Evolutionary conservation across 2,329 filamentous ascomycete genomes (phyloP).

Genomic region (Metarhizium robertsii): DNA sequence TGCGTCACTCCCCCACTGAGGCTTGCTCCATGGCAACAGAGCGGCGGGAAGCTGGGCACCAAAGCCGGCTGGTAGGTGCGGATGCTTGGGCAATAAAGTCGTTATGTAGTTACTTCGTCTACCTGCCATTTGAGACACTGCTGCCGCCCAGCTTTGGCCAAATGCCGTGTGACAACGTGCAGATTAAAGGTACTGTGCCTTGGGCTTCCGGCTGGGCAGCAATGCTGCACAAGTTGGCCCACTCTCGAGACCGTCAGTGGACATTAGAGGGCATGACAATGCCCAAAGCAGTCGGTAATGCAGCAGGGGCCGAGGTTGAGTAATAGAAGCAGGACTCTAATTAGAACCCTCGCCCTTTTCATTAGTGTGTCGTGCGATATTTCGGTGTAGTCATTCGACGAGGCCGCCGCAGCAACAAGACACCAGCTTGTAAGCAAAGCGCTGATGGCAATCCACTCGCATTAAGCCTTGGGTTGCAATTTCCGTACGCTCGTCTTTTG

Average conservation of each 20-base stretch:
- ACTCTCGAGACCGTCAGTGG: neutral
- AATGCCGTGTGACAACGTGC: neutral
- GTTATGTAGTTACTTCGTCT: neutral
- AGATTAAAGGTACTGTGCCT: neutral
- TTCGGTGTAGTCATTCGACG: neutral
- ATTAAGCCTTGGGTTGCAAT: neutral
- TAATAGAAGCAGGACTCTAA: neutral
- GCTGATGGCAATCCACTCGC: neutral
- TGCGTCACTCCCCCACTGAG: neutral
- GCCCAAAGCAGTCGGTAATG: neutral
- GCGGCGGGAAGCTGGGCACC: neutral
- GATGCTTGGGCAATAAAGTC: neutral
- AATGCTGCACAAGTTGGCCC: slow-evolving; percentile 4
- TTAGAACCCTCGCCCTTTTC: neutral
- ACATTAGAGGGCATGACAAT: neutral
- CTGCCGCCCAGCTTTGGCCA: neutral
- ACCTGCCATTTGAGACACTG: neutral
- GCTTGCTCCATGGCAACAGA: neutral
- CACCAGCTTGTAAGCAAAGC: neutral
- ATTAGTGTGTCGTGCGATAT: neutral
- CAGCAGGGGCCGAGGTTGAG: neutral
- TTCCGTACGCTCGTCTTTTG: neutral
- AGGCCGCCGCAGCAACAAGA: neutral
- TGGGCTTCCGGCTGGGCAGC: slow-evolving; percentile 5
- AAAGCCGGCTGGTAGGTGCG: neutral